Evolutionary conservation across 2,329 filamentous ascomycete species (phyloP).

Genomic region (Cadophora sp.): DNA sequence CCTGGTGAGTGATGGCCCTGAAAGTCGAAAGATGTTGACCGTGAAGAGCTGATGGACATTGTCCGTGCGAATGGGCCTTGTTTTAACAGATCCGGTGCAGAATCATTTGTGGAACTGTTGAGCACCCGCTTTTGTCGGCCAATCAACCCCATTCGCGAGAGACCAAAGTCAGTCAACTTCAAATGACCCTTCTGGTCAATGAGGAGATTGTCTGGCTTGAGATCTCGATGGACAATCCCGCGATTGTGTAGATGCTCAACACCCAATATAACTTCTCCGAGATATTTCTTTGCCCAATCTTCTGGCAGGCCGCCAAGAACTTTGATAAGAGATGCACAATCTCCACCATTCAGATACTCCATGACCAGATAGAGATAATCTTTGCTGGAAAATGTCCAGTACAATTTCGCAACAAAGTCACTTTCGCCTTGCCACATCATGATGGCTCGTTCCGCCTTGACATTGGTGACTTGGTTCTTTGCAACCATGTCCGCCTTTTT

Average conservation of each 20-base stretch:
- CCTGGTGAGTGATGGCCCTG: slow-evolving; percentile 80
- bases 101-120: slow-evolving; percentile 76
- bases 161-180: slow-evolving; percentile 95
- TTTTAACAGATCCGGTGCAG: slow-evolving; percentile 91
- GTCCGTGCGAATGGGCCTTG: slow-evolving; percentile 89
- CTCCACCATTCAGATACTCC: slow-evolving; percentile 98
- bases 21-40: slow-evolving; percentile 92
- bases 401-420: slow-evolving; percentile 97
- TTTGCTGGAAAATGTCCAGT: slow-evolving; percentile 99
- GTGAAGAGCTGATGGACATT: slow-evolving; percentile 85
- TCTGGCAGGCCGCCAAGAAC: slow-evolving; percentile 90
- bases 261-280: slow-evolving; percentile 95
- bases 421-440: slow-evolving; percentile 99
- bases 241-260: slow-evolving; percentile 94
- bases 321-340: slow-evolving; percentile 96
- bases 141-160: slow-evolving; percentile 96
- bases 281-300: slow-evolving; percentile 98
- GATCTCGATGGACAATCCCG: slow-evolving; percentile 93
- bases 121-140: slow-evolving; percentile 94
- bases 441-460: slow-evolving; percentile 97
- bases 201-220: slow-evolving; percentile 96
- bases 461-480: slow-evolving; percentile 98
- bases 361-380: slow-evolving; percentile 98
- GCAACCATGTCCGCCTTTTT: slow-evolving; percentile 99
- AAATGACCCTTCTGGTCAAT: slow-evolving; percentile 97